Base-by-base conservation (phyloP, 208 protist species). In the Leishmania major region DNA sequence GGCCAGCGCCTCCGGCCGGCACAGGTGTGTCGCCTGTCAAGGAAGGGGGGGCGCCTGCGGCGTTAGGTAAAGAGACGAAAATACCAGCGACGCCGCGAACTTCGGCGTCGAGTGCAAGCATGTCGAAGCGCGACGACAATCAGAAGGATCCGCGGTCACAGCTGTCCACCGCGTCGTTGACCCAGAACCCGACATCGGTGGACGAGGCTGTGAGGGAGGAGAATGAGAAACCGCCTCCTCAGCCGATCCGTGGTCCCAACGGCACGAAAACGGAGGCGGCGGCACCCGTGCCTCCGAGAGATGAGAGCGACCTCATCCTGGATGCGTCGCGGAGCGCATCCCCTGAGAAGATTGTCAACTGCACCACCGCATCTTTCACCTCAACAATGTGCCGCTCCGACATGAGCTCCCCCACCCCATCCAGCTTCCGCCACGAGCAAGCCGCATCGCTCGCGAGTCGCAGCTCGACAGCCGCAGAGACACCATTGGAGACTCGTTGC, bases 331-430 rank as follows among this genome's bases (percentile, higher is more conserved):
- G 53, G 2, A 71, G n/a, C 31, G 45, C 31, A 43, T 62, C 70
- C 3, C 25, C 43, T 25, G 73, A 57, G 35, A 77, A 59, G 40
- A 79, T 11, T 28, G 45, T 4, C 4, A 66, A 40, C 22, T 62
- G 60, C 8, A 75, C 80, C 35, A 53, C 47, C 28, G 43, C 78
- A 35, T 72, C 60, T 17, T 49, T 64, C 11, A 43, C 59, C 28
- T 76, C 77, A 37, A 35, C 82, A 0, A 47, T 76, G 55, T 77
- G 67, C n/a, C 64, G 1, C 73, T 82, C 78, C 4, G 67, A 79
- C 7, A n/a, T 57, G 37, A 82, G 78, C 78, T 71, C 45, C 1
- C 45, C 43, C 1, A 37, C 57, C 1, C 62, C 40, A 11, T 60
- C 66, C 5, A 79, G 28, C 28, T 6, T n/a, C 1, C n/a, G 13